Base-by-base conservation (phyloP, 2,329 filamentous ascomycete genomes). In the Colletotrichum eremochloae region DNA sequence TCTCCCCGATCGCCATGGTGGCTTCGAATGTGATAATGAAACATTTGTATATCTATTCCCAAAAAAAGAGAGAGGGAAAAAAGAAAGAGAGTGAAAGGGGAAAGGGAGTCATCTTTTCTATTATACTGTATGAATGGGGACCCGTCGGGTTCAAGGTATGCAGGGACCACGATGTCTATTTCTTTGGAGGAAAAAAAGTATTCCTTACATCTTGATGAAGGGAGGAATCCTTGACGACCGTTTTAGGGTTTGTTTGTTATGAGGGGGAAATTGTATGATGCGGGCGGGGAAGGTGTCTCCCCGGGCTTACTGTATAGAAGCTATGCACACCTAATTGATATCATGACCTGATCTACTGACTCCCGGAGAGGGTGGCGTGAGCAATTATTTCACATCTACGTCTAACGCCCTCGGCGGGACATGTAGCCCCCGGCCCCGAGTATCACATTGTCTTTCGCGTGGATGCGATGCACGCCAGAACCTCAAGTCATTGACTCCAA, bases 281-380 rank as follows among this genome's bases (percentile, higher is more conserved):
- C 7, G 50, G 33, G 24, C 18, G 63, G 63, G 24, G 31, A 58
- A 58, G 36, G 42, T 40, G 33, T 40, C 42, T 50, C 46, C 42
- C 36, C 12, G 7, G n/a, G 33, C 1, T 42, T 18, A 20, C 46
- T 12, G 55, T 11, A 67, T 44, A 61, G 44, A 58, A 9, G 44
- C 33, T 29, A 20, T 29, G 44, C 29, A 67, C 29, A 67, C 56
- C 33, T 67, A 67, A 50, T 40, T 24, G 53, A 61, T 33, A 60
- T 40, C 64, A 67, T 48, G 56, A 61, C 33, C 36, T 50, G 18
- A 42, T 40, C 15, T 9, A 6, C 7, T 6, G n/a, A 18, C 36
- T 29, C 20, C 53, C 9, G 8, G 31, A 36, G 31, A 15, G 29
- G 31, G 15, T 5, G 15, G 5, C 31, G 8, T 36, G 52, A 20